phyloP scores from a whole-genome alignment of 169 alveolate species.

The Perkinsus chesapeaki region DNA sequence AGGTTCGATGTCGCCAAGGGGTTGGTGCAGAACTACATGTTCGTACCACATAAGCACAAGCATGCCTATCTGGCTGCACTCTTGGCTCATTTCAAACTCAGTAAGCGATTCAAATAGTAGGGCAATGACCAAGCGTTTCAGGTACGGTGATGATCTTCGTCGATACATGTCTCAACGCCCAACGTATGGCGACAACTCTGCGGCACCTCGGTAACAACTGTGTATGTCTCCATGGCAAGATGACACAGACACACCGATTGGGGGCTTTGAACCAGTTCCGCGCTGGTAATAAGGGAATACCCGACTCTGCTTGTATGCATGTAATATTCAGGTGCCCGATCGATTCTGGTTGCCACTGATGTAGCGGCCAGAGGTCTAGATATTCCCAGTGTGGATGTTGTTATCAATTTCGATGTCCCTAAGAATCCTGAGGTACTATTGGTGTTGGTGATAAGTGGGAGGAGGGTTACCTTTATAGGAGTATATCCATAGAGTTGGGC shows the following conservation, averaged over 20 bases:
- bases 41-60: conserved; percentile 87
- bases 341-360: conserved; percentile 88
- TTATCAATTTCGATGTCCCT: conserved; percentile 90
- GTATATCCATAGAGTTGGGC: conserved; percentile 93
- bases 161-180: conserved; percentile 82
- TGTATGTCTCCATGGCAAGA: conserved; percentile 89
- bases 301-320: neutral
- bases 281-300: conserved; percentile 38
- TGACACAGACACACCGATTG: conserved; percentile 87
- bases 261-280: conserved; percentile 86
- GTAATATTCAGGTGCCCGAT: conserved; percentile 24
- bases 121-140: conserved; percentile 23
- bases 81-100: conserved; percentile 46
- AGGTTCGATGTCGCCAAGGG: conserved; percentile 86
- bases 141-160: conserved; percentile 81
- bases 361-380: conserved; percentile 96
- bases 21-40: conserved; percentile 79
- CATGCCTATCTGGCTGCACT: conserved; percentile 81
- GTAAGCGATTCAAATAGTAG: conserved; percentile 56
- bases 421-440: neutral
- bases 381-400: conserved; percentile 89
- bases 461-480: conserved; percentile 63
- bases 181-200: conserved; percentile 71
- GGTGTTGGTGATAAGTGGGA: neutral
- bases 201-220: conserved; percentile 78